Conservation (phyloP, 331 rosid species). For the Malus hybrid region DNA sequence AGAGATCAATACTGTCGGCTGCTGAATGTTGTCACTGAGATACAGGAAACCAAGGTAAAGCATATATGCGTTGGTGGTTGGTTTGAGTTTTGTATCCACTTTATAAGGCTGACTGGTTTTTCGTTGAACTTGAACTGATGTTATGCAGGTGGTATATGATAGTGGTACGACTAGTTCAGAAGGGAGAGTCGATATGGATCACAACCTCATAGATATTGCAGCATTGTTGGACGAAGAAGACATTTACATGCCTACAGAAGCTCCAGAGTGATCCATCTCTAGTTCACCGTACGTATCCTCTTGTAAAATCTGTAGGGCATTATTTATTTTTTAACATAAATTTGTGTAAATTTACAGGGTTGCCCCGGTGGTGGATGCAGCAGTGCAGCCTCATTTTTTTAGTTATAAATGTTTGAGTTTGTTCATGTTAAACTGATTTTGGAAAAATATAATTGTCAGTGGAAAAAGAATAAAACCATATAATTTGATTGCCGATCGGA, state of each 20-base stretch:
- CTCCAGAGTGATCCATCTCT: conserved; percentile 18
- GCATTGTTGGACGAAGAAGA: conserved; percentile 57
- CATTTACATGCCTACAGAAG: conserved; percentile 38
- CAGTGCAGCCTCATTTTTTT: too few species aligned
- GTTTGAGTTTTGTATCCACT: neutral
- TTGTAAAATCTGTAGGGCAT: neutral
- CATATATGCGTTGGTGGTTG: neutral
- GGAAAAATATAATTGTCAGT: too few species aligned
- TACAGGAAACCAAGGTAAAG: conserved; percentile 62
- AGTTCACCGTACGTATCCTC: neutral
- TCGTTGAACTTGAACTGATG: neutral
- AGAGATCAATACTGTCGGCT: conserved; percentile 78
- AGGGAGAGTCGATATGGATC: conserved; percentile 27
- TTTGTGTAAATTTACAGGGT: too few species aligned
- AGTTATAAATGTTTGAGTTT: too few species aligned
- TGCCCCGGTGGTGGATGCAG: too few species aligned
- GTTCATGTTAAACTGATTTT: too few species aligned
- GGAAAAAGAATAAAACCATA: too few species aligned
- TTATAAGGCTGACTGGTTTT: neutral
- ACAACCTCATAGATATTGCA: conserved; percentile 42
- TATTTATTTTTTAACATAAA: too few species aligned
- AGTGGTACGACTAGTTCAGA: conserved; percentile 16
- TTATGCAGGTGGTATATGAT: conserved; percentile 42
- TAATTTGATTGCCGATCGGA: too few species aligned
- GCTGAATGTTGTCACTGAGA: conserved; percentile 53